Percentiles rank a stretch among this genome's conserved stretches.
These are phyloP conservation scores for Dimocarpus longan DNA, from an alignment of 345 rosid species.

Conservation along the genomic window DNA sequence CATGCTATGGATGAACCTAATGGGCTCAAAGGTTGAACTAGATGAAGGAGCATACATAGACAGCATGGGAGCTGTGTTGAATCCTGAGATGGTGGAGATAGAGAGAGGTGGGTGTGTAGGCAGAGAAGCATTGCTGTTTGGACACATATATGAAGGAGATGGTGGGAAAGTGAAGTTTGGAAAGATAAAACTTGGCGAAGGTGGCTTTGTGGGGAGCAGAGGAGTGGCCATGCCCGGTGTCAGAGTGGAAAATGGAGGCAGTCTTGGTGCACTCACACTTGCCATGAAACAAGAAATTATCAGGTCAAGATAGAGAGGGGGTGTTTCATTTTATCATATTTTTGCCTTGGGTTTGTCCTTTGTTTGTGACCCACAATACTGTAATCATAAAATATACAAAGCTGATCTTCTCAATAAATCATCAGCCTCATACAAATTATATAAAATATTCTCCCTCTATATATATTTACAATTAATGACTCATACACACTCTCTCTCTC, in stretches of 20 bases:
- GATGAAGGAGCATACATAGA: slow-evolving; percentile 51
- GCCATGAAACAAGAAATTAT: slow-evolving; percentile 65
- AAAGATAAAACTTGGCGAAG: slow-evolving; percentile 49
- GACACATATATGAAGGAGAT: slow-evolving; percentile 68
- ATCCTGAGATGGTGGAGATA: slow-evolving; percentile 72
- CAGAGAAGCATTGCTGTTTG: slow-evolving; percentile 57
- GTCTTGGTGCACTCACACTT: slow-evolving; percentile 45
- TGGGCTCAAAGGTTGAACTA: slow-evolving; percentile 54
- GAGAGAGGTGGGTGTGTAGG: slow-evolving; percentile 56
- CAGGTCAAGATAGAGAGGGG: slow-evolving; percentile 20
- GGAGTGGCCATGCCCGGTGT: slow-evolving; percentile 66
- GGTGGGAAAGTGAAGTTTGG: slow-evolving; percentile 63
- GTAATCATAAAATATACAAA: no score
- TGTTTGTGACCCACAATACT: no score
- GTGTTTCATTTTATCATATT: neutral
- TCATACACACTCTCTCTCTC: neutral
- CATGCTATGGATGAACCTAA: slow-evolving; percentile 55
- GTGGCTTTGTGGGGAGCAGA: slow-evolving; percentile 58
- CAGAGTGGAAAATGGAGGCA: slow-evolving; percentile 51
- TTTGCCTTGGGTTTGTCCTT: no score
- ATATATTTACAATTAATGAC: no score
- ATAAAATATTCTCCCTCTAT: neutral
- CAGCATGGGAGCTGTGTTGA: slow-evolving; percentile 58
- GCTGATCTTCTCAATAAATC: slow-evolving; percentile 12
- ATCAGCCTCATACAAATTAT: neutral